Evolutionary conservation across 768 basidiomycete genomes (phyloP), one percentile per base, ranked within the genome.

Genomic region (Trametes elegans): DNA sequence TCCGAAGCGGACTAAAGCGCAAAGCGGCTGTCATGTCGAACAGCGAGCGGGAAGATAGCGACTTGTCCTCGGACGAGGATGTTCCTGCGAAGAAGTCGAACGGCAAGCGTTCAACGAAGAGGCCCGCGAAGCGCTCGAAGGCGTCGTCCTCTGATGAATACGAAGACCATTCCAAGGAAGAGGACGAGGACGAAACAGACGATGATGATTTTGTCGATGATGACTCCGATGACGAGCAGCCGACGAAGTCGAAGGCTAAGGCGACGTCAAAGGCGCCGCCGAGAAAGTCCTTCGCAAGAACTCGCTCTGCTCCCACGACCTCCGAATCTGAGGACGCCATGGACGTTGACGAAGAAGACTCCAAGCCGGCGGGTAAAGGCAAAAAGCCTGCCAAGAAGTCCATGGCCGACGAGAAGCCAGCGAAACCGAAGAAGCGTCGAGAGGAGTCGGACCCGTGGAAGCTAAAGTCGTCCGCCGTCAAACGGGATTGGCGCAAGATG

Each of bases 391-490:
- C 53, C 19, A 79, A 73, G 70, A 80, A 79, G 68, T 70, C 75
- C 58, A 80, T 78, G 63, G 70, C 63, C 16, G 53, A 64, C 28
- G 55, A 66, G 66, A 73, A 50, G 62, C 65, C 64, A 7, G 47
- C 62, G 27, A 85, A 87, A 66, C 84, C 81, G 65, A 76, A 79
- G 64, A 85, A 82, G 71, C 81, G 81, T 27, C 75, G 78, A 35
- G 82, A 85, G 56, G 75, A 74, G 39, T 82, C 72, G 40, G 88
- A 93, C 65, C 85, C 88, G 7, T 91, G 93, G 90, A 85, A 85
- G 52, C 81, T 95, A 1, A 77, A 78, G 31, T 79, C 79, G 1
- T 70, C 74, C 23, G 70, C 74, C 0, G 91, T 92, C 11, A 76
- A 79, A 64, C 76, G 75, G 48, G 84, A 96, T 60, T 96, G 86